Conservation (phyloP, 352 stramenopile species). For the Pythium pyrilobum region DNA sequence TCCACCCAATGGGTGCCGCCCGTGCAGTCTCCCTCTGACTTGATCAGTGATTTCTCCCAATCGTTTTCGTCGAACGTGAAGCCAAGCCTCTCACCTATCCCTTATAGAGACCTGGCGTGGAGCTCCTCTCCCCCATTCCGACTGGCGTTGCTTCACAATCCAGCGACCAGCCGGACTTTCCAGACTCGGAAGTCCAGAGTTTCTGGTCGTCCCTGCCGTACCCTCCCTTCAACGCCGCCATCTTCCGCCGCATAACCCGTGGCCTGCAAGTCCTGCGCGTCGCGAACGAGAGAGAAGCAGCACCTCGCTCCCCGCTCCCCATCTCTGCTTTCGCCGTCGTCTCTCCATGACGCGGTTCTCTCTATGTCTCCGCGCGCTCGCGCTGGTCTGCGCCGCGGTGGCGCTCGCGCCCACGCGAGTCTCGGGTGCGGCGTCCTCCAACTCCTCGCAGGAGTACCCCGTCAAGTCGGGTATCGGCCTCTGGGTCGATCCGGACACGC, state of each 20-base stretch:
- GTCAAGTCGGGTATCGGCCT: constrained; percentile 38
- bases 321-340: too few species aligned
- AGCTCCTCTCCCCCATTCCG: not conserved
- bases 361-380: not conserved
- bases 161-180: constrained; percentile 2
- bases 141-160: not conserved
- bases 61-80: too few species aligned
- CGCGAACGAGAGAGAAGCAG: too few species aligned
- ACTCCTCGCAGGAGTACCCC: constrained; percentile 8
- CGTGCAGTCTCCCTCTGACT: not conserved
- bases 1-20: not conserved
- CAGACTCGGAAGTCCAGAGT: not conserved
- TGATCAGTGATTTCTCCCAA: too few species aligned
- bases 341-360: too few species aligned
- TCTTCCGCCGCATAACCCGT: too few species aligned
- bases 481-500: constrained; percentile 43
- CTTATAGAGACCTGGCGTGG: not conserved
- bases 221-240: too few species aligned
- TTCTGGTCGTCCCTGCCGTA: too few species aligned
- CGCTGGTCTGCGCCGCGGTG: not conserved
- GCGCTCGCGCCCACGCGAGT: too few species aligned
- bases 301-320: too few species aligned
- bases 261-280: too few species aligned
- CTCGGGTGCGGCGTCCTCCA: not conserved
- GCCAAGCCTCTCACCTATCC: not conserved